Conservation (phyloP, 2,329 filamentous ascomycete genomes). For the Aspergillus pseudoviridinutans region DNA sequence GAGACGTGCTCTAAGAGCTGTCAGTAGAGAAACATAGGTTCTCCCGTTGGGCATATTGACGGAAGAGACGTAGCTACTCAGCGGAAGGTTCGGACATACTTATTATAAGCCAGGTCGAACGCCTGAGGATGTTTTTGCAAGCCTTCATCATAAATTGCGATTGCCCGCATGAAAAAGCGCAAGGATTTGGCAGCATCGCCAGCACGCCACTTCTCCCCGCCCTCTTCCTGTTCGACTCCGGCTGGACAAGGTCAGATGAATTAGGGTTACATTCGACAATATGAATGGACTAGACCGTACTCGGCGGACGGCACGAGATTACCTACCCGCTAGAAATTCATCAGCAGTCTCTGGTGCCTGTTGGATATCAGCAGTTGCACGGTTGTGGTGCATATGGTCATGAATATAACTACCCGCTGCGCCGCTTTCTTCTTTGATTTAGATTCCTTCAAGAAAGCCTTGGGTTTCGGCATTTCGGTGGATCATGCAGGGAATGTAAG, state of each 20-base stretch:
- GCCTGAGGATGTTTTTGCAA: slow-evolving; percentile 56
- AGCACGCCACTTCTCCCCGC: slow-evolving; percentile 69
- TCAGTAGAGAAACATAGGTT: slow-evolving; percentile 7
- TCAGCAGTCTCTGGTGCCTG: slow-evolving; percentile 59
- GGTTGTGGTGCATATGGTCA: not conserved
- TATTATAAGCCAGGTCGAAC: slow-evolving; percentile 73
- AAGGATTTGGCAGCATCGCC: slow-evolving; percentile 65
- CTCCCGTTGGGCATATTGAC: not conserved
- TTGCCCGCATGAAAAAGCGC: slow-evolving; percentile 57
- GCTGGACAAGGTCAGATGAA: slow-evolving; percentile 30
- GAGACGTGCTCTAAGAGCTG: slow-evolving; percentile 56
- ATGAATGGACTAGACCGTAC: not conserved
- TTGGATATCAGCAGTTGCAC: not conserved
- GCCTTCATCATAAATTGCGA: slow-evolving; percentile 63
- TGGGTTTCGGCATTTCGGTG: slow-evolving; percentile 37
- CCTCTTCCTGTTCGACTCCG: slow-evolving; percentile 66
- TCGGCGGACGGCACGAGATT: not conserved
- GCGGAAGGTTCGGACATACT: slow-evolving; percentile 44
- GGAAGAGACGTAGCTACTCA: not conserved
- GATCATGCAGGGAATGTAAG: not conserved
- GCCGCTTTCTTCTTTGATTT: slow-evolving; percentile 41
- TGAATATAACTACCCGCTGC: slow-evolving; percentile 30
- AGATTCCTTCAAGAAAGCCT: slow-evolving; percentile 38
- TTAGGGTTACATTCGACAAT: too few relatives aligned
- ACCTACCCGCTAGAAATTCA: slow-evolving; percentile 60